Conservation (phyloP, 2,329 filamentous ascomycete species). For the Cladosporium sp. region DNA sequence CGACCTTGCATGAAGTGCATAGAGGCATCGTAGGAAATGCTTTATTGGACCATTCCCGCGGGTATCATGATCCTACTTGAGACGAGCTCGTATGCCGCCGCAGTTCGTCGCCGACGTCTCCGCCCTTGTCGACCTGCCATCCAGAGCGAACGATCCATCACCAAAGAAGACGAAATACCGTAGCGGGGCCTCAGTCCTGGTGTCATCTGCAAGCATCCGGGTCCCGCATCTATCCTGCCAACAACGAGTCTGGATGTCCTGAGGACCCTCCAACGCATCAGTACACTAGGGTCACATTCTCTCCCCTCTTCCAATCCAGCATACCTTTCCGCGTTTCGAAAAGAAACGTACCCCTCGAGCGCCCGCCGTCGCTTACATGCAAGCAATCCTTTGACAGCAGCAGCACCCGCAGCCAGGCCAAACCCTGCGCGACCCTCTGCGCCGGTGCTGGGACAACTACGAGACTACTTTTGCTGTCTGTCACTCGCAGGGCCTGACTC, state of each 20-base stretch:
- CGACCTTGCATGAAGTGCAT: conserved; percentile 7
- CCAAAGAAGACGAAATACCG: too few species aligned
- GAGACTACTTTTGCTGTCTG: not conserved
- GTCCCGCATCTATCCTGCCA: not conserved
- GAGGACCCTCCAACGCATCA: conserved; percentile 1
- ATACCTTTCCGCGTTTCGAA: not conserved
- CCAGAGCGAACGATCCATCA: too few species aligned
- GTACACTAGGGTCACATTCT: too few species aligned
- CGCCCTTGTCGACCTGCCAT: too few species aligned
- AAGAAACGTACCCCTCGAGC: conserved; percentile 1
- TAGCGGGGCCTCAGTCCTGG: not conserved
- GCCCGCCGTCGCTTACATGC: conserved; percentile 9
- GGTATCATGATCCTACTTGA: conserved; percentile 9
- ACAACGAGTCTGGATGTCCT: not conserved
- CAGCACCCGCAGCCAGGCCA: too few species aligned
- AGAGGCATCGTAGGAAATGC: not conserved
- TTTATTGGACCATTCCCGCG: conserved; percentile 1
- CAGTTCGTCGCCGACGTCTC: too few species aligned
- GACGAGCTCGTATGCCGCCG: not conserved
- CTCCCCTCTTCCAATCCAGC: too few species aligned
- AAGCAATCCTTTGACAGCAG: conserved; percentile 13
- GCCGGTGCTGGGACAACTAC: conserved; percentile 1
- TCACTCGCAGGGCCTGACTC: not conserved
- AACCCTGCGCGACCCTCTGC: conserved; percentile 7
- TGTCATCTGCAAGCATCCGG: conserved; percentile 2